Base-by-base conservation (phyloP, 1,284 basidiomycete species). In the Melanopsichium pennsylvanicum region DNA sequence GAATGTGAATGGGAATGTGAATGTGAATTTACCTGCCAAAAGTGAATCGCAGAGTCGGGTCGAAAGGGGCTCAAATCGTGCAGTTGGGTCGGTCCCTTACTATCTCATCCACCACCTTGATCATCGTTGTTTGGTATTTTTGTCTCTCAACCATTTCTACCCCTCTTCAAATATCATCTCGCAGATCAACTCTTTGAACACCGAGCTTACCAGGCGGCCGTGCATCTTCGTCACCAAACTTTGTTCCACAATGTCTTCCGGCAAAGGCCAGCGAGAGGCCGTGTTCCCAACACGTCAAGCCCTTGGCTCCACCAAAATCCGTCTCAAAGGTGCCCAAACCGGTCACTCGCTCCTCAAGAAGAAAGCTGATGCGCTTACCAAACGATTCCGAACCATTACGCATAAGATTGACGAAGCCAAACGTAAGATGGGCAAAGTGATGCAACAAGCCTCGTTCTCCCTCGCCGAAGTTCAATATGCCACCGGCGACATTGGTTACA, bases 401-500 rank as follows among this genome's bases (percentile, higher is more conserved):
- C 72, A 71, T 48, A 83, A 83, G 75, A 83, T 84, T 36, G 94
- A 97, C 80, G 96, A 98, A 85, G 95, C 96, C 15, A 99, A 99
- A 83, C 88, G 93, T 59, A 93, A 97, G 84, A 98, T 98, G 96
- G 96, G 96, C 33, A 86, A 90, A 68, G 94, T 98, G 25, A 96
- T 99, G 88, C 96, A 98, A 82, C 86, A 96, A 44, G 96, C 96
- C 15, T 96, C 94, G 38, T 97, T 99, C 86, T 95, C 92, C 35
- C 89, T 98, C 82, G 96, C 96, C 1, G 96, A 98, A 82, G 96
- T 98, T 62, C 93, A 92, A 23, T 99, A 98, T 83, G 89, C 93
- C 29, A 96, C 95, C 5, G 80, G 80, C 12, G 95, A 98, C 79
- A 97, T 99, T 75, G 88, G 91, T 25, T 99, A 97, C 83, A 68